A percentile compares a stretch with the other conserved stretches of the same genome.
Conservation (phyloP, 495 filamentous ascomycete species). For the Sporormia fimetaria region DNA sequence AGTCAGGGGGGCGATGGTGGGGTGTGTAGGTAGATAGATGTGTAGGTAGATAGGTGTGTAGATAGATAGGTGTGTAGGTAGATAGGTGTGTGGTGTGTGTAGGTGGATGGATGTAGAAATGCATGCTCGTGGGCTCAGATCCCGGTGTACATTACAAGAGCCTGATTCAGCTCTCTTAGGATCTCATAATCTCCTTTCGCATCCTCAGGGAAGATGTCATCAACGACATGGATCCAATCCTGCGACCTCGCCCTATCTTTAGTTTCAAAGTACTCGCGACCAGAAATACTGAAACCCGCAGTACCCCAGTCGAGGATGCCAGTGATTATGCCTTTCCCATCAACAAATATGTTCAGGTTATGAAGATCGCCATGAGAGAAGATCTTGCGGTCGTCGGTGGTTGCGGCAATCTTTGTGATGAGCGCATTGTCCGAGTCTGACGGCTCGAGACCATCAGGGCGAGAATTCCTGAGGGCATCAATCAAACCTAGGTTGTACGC, state of each 20-base stretch:
- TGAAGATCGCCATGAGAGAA: conserved; percentile 4
- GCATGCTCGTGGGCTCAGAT: conserved; percentile 1
- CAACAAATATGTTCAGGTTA: background rate
- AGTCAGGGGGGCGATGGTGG: conserved; percentile 2
- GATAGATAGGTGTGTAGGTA: background rate
- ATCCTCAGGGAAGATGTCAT: conserved; percentile 4
- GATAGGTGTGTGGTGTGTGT: too few relatives aligned
- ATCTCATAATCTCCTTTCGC: conserved; percentile 5
- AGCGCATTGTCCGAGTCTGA: background rate
- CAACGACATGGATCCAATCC: conserved; percentile 1
- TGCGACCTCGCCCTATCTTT: background rate
- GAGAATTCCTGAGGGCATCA: conserved; percentile 1
- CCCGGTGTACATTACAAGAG: conserved; percentile 3
- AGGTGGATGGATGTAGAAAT: too few relatives aligned
- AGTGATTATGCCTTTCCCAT: background rate
- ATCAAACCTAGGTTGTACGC: background rate
- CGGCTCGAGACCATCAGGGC: background rate
- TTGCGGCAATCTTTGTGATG: background rate
- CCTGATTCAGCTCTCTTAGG: conserved; percentile 6
- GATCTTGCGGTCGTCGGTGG: background rate
- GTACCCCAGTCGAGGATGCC: conserved; percentile 2
- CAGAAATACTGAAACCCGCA: conserved; percentile 2
- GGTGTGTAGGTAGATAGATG: background rate
- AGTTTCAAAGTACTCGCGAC: background rate
- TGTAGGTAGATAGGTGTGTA: background rate